These are phyloP conservation scores for Pistacia vera DNA, from an alignment of 345 rosid genomes.

Conservation along the genomic window DNA sequence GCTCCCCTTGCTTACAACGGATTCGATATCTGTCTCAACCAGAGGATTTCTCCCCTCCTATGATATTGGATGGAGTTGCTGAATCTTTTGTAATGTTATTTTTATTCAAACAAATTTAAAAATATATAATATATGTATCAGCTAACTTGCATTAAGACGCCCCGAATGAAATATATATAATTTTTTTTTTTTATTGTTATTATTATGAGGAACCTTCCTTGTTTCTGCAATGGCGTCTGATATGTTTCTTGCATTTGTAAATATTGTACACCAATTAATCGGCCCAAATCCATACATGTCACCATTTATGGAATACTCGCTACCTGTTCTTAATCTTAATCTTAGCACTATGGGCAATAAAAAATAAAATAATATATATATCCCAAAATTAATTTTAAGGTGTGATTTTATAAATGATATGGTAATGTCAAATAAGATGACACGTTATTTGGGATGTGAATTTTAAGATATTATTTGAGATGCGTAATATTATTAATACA, in stretches of 20 bases:
- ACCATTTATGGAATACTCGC: too few relatives aligned
- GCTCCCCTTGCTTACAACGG: slow-evolving; percentile 96
- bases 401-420: too few relatives aligned
- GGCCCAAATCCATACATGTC: background rate
- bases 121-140: background rate
- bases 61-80: slow-evolving; percentile 13
- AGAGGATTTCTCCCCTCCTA: slow-evolving; percentile 51
- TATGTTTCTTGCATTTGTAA: background rate
- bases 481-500: too few relatives aligned
- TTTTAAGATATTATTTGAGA: too few relatives aligned
- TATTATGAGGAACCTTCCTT: background rate
- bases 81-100: background rate
- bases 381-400: too few relatives aligned
- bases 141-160: background rate
- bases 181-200: background rate
- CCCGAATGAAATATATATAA: background rate
- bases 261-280: background rate
- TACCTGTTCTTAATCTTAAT: too few relatives aligned
- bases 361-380: too few relatives aligned
- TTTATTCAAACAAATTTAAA: background rate
- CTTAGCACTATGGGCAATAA: too few relatives aligned
- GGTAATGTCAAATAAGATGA: too few relatives aligned
- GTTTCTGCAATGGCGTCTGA: background rate
- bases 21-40: slow-evolving; percentile 73
- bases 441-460: too few relatives aligned